These are phyloP conservation scores for Phytophthora brassicae DNA, from an alignment of 352 stramenopile genomes.

Conservation along the genomic window DNA sequence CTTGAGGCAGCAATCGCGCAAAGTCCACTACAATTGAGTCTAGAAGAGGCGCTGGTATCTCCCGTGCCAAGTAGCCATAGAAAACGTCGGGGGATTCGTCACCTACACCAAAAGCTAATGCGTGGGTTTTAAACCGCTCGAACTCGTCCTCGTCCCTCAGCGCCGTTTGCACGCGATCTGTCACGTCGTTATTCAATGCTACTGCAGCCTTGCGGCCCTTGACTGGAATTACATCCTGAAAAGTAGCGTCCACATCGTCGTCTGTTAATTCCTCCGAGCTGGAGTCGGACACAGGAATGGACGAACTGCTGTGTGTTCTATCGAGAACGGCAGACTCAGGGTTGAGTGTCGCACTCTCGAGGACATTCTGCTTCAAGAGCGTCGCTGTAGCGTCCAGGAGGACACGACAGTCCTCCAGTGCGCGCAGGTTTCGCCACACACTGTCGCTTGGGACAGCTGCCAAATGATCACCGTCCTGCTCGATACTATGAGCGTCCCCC, in stretches of 20 bases:
- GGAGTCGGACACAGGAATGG: constrained; percentile 48
- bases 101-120: constrained; percentile 71
- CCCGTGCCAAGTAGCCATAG: constrained; percentile 60
- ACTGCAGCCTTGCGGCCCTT: constrained; percentile 72
- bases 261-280: constrained; percentile 59
- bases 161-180: constrained; percentile 50
- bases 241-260: constrained; percentile 44
- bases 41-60: constrained; percentile 58
- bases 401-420: constrained; percentile 55
- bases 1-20: constrained; percentile 66
- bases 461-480: constrained; percentile 44
- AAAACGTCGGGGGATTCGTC: constrained; percentile 67
- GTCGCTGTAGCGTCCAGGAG: constrained; percentile 40
- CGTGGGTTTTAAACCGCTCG: constrained; percentile 75
- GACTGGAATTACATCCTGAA: constrained; percentile 79
- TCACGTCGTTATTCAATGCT: constrained; percentile 81
- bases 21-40: constrained; percentile 82
- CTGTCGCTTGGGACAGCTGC: constrained; percentile 45
- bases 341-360: constrained; percentile 60
- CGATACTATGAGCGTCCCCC: constrained; percentile 37
- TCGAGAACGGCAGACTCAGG: constrained; percentile 45
- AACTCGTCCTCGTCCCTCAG: constrained; percentile 64
- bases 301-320: constrained; percentile 43
- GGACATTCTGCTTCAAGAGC: constrained; percentile 65
- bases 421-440: constrained; percentile 66